Conservation (phyloP, 202 grass and related monocot species). For the Cymbopogon flexuosus region DNA sequence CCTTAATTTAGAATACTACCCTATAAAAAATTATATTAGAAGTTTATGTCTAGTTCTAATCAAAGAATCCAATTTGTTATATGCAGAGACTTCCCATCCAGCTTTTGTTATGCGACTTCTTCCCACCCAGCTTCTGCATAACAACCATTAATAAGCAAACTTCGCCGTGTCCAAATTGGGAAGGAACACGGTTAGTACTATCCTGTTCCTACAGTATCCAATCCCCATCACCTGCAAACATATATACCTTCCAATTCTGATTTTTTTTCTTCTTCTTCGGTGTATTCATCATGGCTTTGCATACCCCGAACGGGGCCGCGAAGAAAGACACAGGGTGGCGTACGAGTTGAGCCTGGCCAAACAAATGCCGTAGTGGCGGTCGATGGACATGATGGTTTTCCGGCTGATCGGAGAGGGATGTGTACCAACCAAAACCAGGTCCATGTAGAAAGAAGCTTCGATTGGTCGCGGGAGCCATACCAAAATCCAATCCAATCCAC, state of each 20-base stretch:
- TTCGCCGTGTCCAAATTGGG: neutral
- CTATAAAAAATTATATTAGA: neutral
- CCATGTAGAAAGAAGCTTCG: slow-evolving; percentile 26
- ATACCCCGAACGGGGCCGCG: neutral
- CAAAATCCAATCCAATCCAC: neutral
- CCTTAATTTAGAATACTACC: neutral
- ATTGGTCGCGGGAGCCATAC: neutral
- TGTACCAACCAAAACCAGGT: slow-evolving; percentile 32
- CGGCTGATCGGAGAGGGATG: slow-evolving; percentile 36
- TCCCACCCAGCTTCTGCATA: neutral
- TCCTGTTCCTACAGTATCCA: neutral
- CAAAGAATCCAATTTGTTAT: no score
- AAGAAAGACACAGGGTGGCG: neutral
- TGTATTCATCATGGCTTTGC: neutral
- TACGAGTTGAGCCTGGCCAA: slow-evolving; percentile 34
- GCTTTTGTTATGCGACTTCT: neutral
- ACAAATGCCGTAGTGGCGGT: slow-evolving; percentile 21
- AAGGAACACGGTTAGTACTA: neutral
- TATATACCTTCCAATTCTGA: no score
- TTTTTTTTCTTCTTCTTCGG: neutral
- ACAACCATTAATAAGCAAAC: neutral
- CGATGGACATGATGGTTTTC: slow-evolving; percentile 18
- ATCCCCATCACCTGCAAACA: neutral
- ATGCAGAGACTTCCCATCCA: no score
- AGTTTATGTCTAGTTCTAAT: neutral